Percentiles rank a stretch among this genome's conserved stretches.
These are phyloP conservation scores for Stephanodiscus minutulus DNA, from an alignment of 108 stramenopile genomes.

Conservation along the genomic window DNA sequence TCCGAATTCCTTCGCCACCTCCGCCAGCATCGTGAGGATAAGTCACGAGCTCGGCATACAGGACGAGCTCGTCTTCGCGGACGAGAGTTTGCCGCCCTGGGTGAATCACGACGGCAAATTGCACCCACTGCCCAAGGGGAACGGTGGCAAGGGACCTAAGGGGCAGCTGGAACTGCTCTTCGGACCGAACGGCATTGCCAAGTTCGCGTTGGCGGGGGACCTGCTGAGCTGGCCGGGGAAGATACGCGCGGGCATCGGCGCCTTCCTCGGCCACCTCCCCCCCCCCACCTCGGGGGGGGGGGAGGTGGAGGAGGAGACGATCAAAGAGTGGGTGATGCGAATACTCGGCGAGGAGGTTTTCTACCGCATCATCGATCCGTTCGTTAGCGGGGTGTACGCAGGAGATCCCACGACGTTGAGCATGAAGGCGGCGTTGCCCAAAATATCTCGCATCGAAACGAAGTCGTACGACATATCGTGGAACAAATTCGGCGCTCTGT, in stretches of 20 bases:
- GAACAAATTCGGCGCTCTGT: conserved; percentile 85
- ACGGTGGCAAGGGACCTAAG: conserved; percentile 79
- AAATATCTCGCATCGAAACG: conserved; percentile 84
- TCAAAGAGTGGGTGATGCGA: conserved; percentile 93
- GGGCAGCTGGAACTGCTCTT: conserved; percentile 85
- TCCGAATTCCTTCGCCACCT: conserved; percentile 93
- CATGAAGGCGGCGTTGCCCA: conserved; percentile 92
- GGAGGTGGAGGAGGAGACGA: conserved; percentile 84
- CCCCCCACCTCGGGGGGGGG: conserved; percentile 26
- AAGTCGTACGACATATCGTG: conserved; percentile 73
- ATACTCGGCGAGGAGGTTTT: conserved; percentile 93
- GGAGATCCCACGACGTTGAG: conserved; percentile 92
- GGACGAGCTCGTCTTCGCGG: conserved; percentile 91
- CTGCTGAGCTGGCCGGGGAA: conserved; percentile 92
- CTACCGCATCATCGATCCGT: conserved; percentile 92
- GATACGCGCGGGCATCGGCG: conserved; percentile 95
- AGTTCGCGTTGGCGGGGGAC: conserved; percentile 77
- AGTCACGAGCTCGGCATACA: conserved; percentile 89
- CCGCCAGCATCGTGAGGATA: conserved; percentile 85
- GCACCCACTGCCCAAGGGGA: conserved; percentile 91
- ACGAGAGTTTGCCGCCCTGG: conserved; percentile 87
- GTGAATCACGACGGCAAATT: conserved; percentile 88
- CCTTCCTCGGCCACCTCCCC: conserved; percentile 79
- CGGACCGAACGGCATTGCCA: conserved; percentile 77
- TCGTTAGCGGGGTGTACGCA: conserved; percentile 96